These are phyloP conservation scores for Cadophora malorum DNA, from an alignment of 2,329 filamentous ascomycete species.

Conservation along the genomic window DNA sequence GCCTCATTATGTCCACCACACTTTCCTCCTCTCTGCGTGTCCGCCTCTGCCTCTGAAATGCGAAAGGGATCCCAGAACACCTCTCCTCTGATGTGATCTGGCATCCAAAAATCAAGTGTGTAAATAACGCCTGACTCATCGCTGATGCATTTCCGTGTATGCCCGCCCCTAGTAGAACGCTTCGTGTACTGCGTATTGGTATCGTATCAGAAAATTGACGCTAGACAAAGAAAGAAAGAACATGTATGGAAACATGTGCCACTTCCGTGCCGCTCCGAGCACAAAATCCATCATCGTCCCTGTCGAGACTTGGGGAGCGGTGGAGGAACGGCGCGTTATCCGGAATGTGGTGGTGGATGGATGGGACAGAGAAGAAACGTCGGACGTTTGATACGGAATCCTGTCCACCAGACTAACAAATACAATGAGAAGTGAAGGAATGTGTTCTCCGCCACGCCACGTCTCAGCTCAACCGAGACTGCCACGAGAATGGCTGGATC, in stretches of 20 bases:
- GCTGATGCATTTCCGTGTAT: conserved; percentile 35
- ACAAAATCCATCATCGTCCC: not conserved
- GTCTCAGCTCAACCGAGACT: conserved; percentile 33
- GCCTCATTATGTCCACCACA: not conserved
- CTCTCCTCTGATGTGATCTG: not conserved
- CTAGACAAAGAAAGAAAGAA: not conserved
- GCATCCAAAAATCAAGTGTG: conserved; percentile 2
- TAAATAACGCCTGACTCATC: conserved; percentile 34
- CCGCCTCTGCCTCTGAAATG: not conserved
- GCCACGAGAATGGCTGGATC: conserved; percentile 38
- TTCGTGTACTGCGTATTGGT: conserved; percentile 31
- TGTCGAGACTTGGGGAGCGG: not conserved
- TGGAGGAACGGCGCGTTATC: conserved; percentile 4
- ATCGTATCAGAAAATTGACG: conserved; percentile 16
- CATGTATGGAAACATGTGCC: conserved; percentile 13
- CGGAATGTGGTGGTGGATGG: conserved; percentile 4
- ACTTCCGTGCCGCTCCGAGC: not conserved
- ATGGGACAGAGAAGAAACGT: conserved; percentile 19
- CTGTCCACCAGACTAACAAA: conserved; percentile 4
- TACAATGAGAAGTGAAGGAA: conserved; percentile 10
- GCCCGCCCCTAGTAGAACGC: conserved; percentile 24
- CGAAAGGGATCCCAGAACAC: not conserved
- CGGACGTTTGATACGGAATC: conserved; percentile 9
- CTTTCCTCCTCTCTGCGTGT: not conserved
- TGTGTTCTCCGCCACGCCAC: not conserved